Conservation (phyloP, 1,139 yeast genomes). For the Blastobotrys malaysiensis region DNA sequence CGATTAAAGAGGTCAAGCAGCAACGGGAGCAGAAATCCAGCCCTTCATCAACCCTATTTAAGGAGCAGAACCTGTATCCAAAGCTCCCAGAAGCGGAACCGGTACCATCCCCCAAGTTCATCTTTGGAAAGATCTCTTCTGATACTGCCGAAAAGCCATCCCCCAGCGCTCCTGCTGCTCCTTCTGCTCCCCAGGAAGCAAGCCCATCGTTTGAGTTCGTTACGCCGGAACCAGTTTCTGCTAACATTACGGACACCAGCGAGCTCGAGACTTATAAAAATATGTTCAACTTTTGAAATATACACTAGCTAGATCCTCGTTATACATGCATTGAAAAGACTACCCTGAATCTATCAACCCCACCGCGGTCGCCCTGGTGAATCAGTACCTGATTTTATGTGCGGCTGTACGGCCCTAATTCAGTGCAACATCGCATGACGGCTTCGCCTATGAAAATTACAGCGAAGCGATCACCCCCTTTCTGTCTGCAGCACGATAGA, state of each 20-base stretch:
- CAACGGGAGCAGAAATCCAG: neutral
- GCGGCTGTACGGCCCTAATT: neutral
- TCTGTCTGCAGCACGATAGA: neutral
- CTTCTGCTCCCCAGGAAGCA: neutral
- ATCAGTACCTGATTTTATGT: neutral
- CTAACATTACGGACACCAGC: neutral
- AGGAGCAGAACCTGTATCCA: neutral
- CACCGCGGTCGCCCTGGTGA: too few species aligned
- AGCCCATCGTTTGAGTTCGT: neutral
- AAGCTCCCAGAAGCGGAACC: neutral
- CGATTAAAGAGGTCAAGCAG: constrained; percentile 6
- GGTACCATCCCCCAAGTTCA: neutral
- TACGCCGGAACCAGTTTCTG: neutral
- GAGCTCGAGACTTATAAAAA: neutral
- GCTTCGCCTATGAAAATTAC: neutral
- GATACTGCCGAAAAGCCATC: neutral
- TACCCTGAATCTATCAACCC: too few species aligned
- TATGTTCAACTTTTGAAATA: neutral
- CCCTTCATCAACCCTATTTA: neutral
- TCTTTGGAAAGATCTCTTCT: neutral
- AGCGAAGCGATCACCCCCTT: neutral
- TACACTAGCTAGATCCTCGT: neutral
- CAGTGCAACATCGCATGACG: neutral
- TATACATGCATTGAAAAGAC: too few species aligned
- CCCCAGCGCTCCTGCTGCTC: neutral